Conservation (phyloP, 2,329 filamentous ascomycete species). For the Alternaria metachromatica region DNA sequence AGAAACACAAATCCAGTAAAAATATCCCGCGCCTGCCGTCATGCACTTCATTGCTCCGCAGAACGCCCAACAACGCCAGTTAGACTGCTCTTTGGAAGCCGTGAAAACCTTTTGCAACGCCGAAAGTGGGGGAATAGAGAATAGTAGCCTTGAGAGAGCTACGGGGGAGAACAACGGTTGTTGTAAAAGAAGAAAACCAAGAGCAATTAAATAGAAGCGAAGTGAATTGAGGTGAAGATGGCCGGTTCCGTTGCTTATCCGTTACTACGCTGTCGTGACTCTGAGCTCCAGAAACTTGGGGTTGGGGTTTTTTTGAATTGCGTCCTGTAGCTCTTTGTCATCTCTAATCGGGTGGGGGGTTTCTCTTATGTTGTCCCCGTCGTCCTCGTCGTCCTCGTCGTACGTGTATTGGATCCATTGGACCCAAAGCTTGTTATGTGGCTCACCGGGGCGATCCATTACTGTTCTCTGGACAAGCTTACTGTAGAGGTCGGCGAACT, state of each 20-base stretch:
- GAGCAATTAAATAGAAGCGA: conserved; percentile 4
- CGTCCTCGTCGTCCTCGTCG: conserved; percentile 67
- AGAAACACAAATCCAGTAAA: background rate
- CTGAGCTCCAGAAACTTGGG: conserved; percentile 64
- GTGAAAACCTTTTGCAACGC: conserved; percentile 19
- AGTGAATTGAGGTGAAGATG: background rate
- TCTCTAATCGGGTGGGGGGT: conserved; percentile 77
- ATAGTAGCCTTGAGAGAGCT: conserved; percentile 1
- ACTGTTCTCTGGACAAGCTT: conserved; percentile 85
- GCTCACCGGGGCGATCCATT: conserved; percentile 48
- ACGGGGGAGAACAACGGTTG: background rate
- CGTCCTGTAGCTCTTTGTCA: conserved; percentile 80
- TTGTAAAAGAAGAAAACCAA: conserved; percentile 4
- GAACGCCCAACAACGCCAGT: conserved; percentile 4
- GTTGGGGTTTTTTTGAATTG: conserved; percentile 85
- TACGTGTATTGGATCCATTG: conserved; percentile 77
- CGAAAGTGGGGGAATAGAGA: conserved; percentile 11
- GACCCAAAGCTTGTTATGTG: conserved; percentile 69
- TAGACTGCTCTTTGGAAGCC: conserved; percentile 9
- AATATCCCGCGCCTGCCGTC: conserved; percentile 1
- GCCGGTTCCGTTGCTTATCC: background rate
- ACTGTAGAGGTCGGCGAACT: conserved; percentile 77
- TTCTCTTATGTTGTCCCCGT: too few relatives aligned
- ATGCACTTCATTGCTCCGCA: background rate
- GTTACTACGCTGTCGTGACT: conserved; percentile 40